These are phyloP conservation scores for Pyracantha coccinea DNA, from an alignment of 331 rosid species.

Conservation along the genomic window DNA sequence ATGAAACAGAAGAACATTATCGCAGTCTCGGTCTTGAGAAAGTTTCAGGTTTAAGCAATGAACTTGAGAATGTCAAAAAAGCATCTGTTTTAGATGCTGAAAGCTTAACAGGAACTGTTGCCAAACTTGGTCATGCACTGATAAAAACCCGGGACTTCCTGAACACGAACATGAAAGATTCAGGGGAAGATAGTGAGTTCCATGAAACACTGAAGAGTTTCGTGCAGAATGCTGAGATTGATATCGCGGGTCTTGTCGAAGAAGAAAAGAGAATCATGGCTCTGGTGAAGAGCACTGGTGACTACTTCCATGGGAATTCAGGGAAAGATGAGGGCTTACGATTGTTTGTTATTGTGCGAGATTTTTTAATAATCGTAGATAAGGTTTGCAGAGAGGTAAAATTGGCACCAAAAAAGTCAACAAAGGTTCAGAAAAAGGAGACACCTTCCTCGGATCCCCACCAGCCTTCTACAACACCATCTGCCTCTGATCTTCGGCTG, in stretches of 20 bases:
- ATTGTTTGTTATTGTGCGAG: conserved; percentile 64
- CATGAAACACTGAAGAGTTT: conserved; percentile 42
- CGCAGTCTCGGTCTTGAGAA: conserved; percentile 62
- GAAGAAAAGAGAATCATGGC: conserved; percentile 82
- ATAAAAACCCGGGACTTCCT: conserved; percentile 49
- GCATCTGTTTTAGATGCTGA: conserved; percentile 85
- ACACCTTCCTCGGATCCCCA: conserved; percentile 36
- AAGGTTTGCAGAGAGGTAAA: conserved; percentile 67
- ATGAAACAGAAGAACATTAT: conserved; percentile 55
- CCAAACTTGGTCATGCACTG: conserved; percentile 58
- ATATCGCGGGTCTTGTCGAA: conserved; percentile 40
- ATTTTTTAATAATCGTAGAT: conserved; percentile 79
- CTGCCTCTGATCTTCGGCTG: conserved; percentile 29
- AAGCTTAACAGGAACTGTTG: conserved; percentile 60
- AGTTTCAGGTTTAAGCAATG: conserved; percentile 61
- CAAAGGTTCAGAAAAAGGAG: conserved; percentile 34
- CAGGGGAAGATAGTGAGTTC: conserved; percentile 39
- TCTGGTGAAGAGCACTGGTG: conserved; percentile 82
- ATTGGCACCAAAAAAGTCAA: conserved; percentile 29
- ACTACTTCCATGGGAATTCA: conserved; percentile 84
- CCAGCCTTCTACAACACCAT: conserved; percentile 19
- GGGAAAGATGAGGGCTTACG: conserved; percentile 90
- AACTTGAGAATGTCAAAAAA: conserved; percentile 74
- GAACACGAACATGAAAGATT: conserved; percentile 31
- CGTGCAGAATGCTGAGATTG: conserved; percentile 58